Percentiles rank a stretch among this genome's conserved stretches.
phyloP scores from a whole-genome alignment of 768 basidiomycete genomes.

The Lanmaoa rubissima region DNA sequence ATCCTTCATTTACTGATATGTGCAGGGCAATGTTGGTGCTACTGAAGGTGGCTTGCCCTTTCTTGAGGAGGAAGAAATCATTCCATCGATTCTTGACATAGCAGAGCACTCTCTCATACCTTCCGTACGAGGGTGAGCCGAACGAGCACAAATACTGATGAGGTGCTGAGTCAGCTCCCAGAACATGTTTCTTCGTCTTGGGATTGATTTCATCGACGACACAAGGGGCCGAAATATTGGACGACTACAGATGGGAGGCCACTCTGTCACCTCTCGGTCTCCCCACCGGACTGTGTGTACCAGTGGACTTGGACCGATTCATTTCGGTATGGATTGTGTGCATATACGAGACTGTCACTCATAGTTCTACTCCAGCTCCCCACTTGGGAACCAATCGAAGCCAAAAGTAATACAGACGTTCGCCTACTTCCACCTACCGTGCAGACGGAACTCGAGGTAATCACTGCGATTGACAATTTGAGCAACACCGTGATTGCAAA shows the following conservation, averaged over 20 bases:
- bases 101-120: conserved; percentile 87
- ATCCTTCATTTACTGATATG: not conserved
- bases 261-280: conserved; percentile 81
- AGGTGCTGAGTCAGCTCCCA: conserved; percentile 33
- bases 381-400: conserved; percentile 50
- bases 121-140: conserved; percentile 87
- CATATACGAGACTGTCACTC: conserved; percentile 1
- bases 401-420: conserved; percentile 34
- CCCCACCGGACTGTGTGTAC: conserved; percentile 90
- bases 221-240: conserved; percentile 89
- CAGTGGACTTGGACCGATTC: conserved; percentile 78
- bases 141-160: not conserved
- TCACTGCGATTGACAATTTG: conserved; percentile 89
- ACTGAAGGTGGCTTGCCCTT: conserved; percentile 90
- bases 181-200: conserved; percentile 95
- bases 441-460: conserved; percentile 75
- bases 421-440: conserved; percentile 64
- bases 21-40: conserved; percentile 90
- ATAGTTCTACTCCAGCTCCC: conserved; percentile 54
- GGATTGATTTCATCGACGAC: conserved; percentile 90
- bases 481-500: conserved; percentile 96
- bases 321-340: conserved; percentile 56
- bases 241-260: conserved; percentile 92
- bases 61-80: conserved; percentile 92
- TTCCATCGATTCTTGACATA: conserved; percentile 86